Evolutionary conservation across 1,284 basidiomycete species (phyloP).

Genomic region (Ceratobasidium sp.): DNA sequence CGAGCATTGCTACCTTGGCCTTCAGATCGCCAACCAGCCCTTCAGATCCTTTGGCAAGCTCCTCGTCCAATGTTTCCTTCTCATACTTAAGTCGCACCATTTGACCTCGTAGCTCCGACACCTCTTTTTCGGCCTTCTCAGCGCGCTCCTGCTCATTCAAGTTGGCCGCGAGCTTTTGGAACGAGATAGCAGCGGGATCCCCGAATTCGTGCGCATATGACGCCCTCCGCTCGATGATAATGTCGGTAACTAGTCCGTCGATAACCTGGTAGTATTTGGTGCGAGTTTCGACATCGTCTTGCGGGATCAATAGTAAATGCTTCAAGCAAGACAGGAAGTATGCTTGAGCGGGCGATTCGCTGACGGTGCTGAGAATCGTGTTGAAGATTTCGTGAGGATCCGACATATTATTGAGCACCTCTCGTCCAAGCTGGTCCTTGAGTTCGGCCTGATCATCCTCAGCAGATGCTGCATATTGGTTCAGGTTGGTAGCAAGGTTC

Average conservation of each 20-base stretch:
- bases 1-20: conserved; percentile 76
- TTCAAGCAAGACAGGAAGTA: conserved; percentile 94
- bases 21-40: conserved; percentile 90
- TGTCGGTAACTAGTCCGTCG: conserved; percentile 91
- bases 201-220: conserved; percentile 79
- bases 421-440: conserved; percentile 81
- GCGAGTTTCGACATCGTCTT: conserved; percentile 86
- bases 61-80: conserved; percentile 82
- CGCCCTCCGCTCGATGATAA: conserved; percentile 93
- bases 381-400: conserved; percentile 91
- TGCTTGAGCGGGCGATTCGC: conserved; percentile 83
- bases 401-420: conserved; percentile 81
- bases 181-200: conserved; percentile 88
- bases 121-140: conserved; percentile 84
- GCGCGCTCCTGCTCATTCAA: conserved; percentile 93
- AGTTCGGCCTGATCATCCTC: conserved; percentile 86
- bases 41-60: conserved; percentile 83
- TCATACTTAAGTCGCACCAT: conserved; percentile 76
- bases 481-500: conserved; percentile 71
- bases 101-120: conserved; percentile 74
- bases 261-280: conserved; percentile 93
- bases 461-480: conserved; percentile 74
- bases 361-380: conserved; percentile 80
- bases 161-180: conserved; percentile 89
- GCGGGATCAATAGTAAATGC: conserved; percentile 86